These are phyloP conservation scores for Nitzschia sp. DNA, from an alignment of 108 stramenopile species.

Conservation along the genomic window DNA sequence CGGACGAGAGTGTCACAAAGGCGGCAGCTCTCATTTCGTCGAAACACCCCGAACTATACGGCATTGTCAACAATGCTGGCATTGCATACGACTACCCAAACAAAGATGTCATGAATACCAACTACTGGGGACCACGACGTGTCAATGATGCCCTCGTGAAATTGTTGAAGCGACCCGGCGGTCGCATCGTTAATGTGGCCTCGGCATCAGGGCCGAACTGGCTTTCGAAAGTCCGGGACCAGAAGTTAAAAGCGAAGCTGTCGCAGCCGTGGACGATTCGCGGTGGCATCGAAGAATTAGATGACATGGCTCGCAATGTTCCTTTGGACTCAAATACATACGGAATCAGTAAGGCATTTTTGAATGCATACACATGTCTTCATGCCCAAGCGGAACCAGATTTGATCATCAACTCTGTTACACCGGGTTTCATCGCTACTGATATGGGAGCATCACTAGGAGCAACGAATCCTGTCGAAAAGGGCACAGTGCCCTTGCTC, in stretches of 20 bases:
- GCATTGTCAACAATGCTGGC: slow-evolving; percentile 77
- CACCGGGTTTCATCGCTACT: slow-evolving; percentile 70
- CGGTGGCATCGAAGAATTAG: slow-evolving; percentile 41
- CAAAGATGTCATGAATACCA: slow-evolving; percentile 56
- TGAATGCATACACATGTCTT: slow-evolving; percentile 56
- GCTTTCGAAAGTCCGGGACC: slow-evolving; percentile 4
- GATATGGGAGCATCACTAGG: slow-evolving; percentile 52
- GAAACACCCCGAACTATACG: slow-evolving; percentile 42
- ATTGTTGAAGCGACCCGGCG: slow-evolving; percentile 35
- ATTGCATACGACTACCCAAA: slow-evolving; percentile 24
- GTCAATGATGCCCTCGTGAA: slow-evolving; percentile 57
- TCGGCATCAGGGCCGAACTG: slow-evolving; percentile 57
- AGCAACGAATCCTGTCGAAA: slow-evolving; percentile 54
- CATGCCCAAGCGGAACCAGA: slow-evolving; percentile 48
- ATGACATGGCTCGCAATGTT: slow-evolving; percentile 32
- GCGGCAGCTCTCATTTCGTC: slow-evolving; percentile 42
- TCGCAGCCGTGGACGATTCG: slow-evolving; percentile 27
- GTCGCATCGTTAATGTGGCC: slow-evolving; percentile 69
- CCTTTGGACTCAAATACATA: slow-evolving; percentile 26
- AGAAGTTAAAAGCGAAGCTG: slow-evolving; percentile 20
- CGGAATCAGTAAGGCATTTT: slow-evolving; percentile 55
- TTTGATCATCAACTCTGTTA: slow-evolving; percentile 46
- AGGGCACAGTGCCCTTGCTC: slow-evolving; percentile 46
- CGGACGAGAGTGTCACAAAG: slow-evolving; percentile 43
- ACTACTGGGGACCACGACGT: slow-evolving; percentile 58